These are phyloP conservation scores for Backusella australiensis DNA, from an alignment of 192 early-diverging fungal species.

Conservation along the genomic window DNA sequence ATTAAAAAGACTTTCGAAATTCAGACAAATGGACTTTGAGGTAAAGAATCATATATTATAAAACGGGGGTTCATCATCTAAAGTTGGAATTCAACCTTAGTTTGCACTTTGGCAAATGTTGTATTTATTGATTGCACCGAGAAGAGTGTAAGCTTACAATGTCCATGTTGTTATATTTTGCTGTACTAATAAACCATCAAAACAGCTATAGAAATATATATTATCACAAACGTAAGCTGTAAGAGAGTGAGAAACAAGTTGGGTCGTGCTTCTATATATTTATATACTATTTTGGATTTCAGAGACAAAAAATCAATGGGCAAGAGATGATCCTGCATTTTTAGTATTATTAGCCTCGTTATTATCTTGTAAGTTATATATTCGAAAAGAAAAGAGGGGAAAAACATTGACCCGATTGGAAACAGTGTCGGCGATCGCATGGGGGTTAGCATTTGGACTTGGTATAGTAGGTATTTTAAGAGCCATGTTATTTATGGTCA, in stretches of 20 bases:
- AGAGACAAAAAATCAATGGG: constrained; percentile 99
- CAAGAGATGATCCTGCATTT: constrained; percentile 95
- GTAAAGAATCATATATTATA: constrained; percentile 20
- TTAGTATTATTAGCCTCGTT: constrained; percentile 69
- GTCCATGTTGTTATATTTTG: no score
- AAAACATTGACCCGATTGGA: neutral
- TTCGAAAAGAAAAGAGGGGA: neutral
- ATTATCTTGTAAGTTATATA: constrained; percentile 55
- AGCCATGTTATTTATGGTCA: constrained; percentile 77
- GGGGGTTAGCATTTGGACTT: constrained; percentile 74
- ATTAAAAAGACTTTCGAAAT: constrained; percentile 50
- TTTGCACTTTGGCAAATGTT: constrained; percentile 89
- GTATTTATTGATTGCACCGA: constrained; percentile 77
- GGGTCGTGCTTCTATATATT: neutral
- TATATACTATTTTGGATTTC: constrained; percentile 8
- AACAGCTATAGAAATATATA: constrained; percentile 90
- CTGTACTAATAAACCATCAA: neutral
- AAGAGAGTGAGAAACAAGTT: neutral
- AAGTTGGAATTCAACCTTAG: constrained; percentile 30
- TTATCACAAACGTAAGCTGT: constrained; percentile 86
- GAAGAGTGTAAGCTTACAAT: constrained; percentile 66
- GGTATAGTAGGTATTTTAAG: constrained; percentile 66
- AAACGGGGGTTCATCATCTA: neutral
- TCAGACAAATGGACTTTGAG: constrained; percentile 84
- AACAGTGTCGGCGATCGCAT: constrained; percentile 76